Conservation (phyloP, 2,329 filamentous ascomycete genomes). For the Cladosporium sp. region DNA sequence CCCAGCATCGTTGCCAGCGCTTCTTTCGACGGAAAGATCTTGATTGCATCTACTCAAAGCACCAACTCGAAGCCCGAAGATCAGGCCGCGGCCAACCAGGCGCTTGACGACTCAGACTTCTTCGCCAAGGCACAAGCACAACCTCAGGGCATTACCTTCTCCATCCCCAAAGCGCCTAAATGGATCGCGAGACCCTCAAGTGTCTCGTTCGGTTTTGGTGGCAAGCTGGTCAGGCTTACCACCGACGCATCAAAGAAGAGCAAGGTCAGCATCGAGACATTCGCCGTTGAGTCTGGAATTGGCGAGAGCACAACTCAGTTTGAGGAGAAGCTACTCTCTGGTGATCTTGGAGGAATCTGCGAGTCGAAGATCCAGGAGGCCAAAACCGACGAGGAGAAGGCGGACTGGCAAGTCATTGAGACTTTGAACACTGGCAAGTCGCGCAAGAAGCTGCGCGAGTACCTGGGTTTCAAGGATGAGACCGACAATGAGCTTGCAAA, state of each 20-base stretch:
- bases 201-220: constrained; percentile 91
- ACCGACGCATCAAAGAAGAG: constrained; percentile 62
- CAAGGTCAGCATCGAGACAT: constrained; percentile 78
- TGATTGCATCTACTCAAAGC: constrained; percentile 88
- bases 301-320: constrained; percentile 82
- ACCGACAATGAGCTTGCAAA: constrained; percentile 44
- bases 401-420: constrained; percentile 92
- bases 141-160: constrained; percentile 85
- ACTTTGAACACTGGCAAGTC: constrained; percentile 80
- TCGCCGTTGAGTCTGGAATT: constrained; percentile 80
- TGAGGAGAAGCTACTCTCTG: constrained; percentile 72
- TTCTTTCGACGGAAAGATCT: constrained; percentile 95
- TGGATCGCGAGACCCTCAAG: constrained; percentile 85
- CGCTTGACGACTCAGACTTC: constrained; percentile 88
- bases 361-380: constrained; percentile 70
- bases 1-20: constrained; percentile 89
- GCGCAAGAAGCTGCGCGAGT: constrained; percentile 79
- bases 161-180: constrained; percentile 75
- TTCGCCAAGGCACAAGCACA: constrained; percentile 90
- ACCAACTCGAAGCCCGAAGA: constrained; percentile 70
- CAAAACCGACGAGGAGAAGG: constrained; percentile 83
- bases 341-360: constrained; percentile 74
- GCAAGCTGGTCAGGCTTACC: constrained; percentile 77
- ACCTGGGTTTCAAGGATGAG: constrained; percentile 74
- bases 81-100: constrained; percentile 58